Percentiles rank a stretch among this genome's conserved stretches.
Evolutionary conservation across 805 yeast species (phyloP).

Genomic region (Zygoascus tannicola): DNA sequence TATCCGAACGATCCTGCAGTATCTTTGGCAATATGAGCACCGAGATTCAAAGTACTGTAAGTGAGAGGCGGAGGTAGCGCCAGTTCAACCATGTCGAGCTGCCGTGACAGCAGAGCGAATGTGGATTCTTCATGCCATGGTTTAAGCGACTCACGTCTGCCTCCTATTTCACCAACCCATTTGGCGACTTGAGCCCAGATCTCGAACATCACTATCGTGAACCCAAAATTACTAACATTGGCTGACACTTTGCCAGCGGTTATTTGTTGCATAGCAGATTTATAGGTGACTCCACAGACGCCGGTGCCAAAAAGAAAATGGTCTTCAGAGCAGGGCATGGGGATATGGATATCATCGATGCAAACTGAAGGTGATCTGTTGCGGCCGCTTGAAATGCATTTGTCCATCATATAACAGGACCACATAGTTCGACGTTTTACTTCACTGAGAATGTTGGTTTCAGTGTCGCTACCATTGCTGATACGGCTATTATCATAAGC

Average conservation of each 20-base stretch:
- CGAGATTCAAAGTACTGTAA: constrained; percentile 4
- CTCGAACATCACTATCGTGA: constrained; percentile 8
- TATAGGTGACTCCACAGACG: constrained; percentile 1
- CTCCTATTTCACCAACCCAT: constrained; percentile 12
- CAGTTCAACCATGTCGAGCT: constrained; percentile 4
- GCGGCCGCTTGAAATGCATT: constrained; percentile 10
- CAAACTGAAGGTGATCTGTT: constrained; percentile 8
- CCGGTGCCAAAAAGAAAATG: constrained; percentile 7
- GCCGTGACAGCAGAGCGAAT: constrained; percentile 1
- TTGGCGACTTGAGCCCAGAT: constrained; percentile 9
- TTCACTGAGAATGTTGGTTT: no score
- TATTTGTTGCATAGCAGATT: constrained; percentile 1
- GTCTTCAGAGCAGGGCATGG: constrained; percentile 9
- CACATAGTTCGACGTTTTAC: constrained; percentile 7
- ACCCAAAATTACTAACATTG: constrained; percentile 7
- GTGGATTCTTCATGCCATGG: constrained; percentile 8
- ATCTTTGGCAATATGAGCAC: constrained; percentile 8
- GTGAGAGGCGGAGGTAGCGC: constrained; percentile 4
- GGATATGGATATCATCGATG: constrained; percentile 7
- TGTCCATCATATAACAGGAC: constrained; percentile 11
- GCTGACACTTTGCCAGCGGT: background rate
- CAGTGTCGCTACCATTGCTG: background rate
- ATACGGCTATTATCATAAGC: constrained; percentile 4
- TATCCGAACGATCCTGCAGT: constrained; percentile 10
- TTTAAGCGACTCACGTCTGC: constrained; percentile 6